Base-by-base conservation (phyloP, 2,329 filamentous ascomycete species). In the Ophiocordyceps camponoti-leonardi region DNA sequence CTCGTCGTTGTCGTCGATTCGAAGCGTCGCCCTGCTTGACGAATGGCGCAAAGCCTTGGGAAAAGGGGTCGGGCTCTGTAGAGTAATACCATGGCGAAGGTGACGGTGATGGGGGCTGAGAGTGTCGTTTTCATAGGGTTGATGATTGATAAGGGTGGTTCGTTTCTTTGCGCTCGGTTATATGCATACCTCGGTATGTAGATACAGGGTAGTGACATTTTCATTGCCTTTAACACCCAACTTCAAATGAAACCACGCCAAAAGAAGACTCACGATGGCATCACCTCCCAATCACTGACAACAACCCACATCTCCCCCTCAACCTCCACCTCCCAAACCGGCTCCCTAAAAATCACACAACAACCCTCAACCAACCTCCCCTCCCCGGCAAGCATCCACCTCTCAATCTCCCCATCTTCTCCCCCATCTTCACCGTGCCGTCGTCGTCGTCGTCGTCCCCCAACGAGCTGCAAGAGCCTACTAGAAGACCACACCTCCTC, bases 251-350 rank as follows among this genome's bases (percentile, higher is more conserved):
- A n/a, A n/a, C n/a, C n/a, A n/a, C n/a, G n/a, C n/a, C n/a, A n/a
- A n/a, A n/a, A n/a, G n/a, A 26, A 8, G 23, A 26, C 4, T 26
- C 23, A 26, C 23, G 23, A 26, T 26, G 23, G 23, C 37, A 39
- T 48, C 22, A 60, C 51, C 19, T 49, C 52, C 64, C 64, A 67
- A 12, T 66, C 58, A 20, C 64, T 66, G 2, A 56, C 61, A 3
- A 67, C 63, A 16, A 58, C 58, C 64, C 63, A 67, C 19, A 45
- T 43, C 23, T 57, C 47, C 1, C 54, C 61, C 7, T 58, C 56
- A 28, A 67, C 46, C 31, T 56, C 50, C 26, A 65, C 53, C 33
- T 66, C 60, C 64, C 64, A 67, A 13, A 58, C 54, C 16, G 63
- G 63, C 48, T 58, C 56, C 33, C 58, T 57, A n/a, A 65, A 46